Percentiles rank a stretch among this genome's conserved stretches.
These are phyloP conservation scores for Corylus americana DNA, from an alignment of 306 rosid genomes.

Conservation along the genomic window DNA sequence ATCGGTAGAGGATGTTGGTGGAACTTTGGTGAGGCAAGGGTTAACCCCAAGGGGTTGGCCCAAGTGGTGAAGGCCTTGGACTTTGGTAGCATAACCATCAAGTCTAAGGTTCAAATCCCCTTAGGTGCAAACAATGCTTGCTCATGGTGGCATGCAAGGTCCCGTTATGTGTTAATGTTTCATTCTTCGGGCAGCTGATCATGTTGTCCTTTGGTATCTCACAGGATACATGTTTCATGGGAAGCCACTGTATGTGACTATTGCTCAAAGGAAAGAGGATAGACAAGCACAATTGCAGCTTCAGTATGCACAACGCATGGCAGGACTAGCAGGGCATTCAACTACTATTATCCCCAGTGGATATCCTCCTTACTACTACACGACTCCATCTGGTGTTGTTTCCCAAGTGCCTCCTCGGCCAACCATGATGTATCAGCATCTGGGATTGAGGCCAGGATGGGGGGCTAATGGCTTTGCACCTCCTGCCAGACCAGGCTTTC, in stretches of 20 bases:
- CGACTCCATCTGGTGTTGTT: conserved; percentile 55
- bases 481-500: conserved; percentile 61
- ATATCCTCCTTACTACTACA: conserved; percentile 71
- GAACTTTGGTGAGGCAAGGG: neutral
- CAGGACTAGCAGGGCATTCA: conserved; percentile 58
- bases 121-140: neutral
- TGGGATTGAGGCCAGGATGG: conserved; percentile 73
- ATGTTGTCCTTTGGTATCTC: conserved; percentile 13
- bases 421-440: conserved; percentile 60
- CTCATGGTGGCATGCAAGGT: conserved; percentile 20
- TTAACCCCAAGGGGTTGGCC: too few relatives aligned
- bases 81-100: too few relatives aligned
- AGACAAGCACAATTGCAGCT: conserved; percentile 73
- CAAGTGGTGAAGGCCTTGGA: too few relatives aligned
- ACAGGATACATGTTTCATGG: conserved; percentile 78
- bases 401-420: conserved; percentile 59
- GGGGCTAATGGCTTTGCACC: conserved; percentile 57
- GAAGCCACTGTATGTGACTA: conserved; percentile 81
- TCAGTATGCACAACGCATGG: conserved; percentile 57
- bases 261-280: conserved; percentile 90
- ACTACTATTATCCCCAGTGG: conserved; percentile 64
- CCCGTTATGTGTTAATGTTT: neutral
- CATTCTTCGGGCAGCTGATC: neutral
- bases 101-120: too few relatives aligned
- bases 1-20: too few relatives aligned